phyloP scores from a whole-genome alignment of 352 stramenopile species.

The Phytophthora sojae region DNA sequence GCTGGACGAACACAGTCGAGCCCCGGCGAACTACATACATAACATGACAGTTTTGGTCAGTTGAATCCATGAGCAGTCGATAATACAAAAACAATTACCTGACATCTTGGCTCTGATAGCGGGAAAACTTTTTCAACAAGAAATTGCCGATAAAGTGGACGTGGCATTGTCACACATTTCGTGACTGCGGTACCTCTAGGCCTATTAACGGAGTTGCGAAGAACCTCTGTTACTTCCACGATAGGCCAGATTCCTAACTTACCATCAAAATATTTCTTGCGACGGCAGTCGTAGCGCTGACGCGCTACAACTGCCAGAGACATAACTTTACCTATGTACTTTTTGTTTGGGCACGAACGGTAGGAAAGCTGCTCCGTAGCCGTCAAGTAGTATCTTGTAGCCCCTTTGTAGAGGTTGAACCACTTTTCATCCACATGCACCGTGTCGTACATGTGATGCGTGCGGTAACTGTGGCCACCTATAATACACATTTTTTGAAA shows the following conservation, averaged over 20 bases:
- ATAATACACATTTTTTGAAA: too few species aligned
- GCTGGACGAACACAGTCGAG: background rate
- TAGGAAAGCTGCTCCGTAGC: background rate
- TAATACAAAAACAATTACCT: background rate
- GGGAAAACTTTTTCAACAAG: background rate
- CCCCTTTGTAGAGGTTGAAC: background rate
- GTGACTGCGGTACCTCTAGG: background rate
- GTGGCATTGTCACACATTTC: background rate
- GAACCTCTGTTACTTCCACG: too few species aligned
- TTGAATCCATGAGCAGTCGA: too few species aligned
- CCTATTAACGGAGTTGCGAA: too few species aligned
- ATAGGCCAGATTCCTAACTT: too few species aligned
- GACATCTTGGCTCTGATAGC: background rate
- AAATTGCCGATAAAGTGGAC: background rate
- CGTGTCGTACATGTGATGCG: background rate
- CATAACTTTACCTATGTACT: too few species aligned
- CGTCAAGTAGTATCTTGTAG: background rate
- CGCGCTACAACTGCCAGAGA: too few species aligned
- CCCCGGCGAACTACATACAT: background rate
- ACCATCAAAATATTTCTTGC: too few species aligned
- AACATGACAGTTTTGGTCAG: background rate
- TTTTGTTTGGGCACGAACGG: too few species aligned
- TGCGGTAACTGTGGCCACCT: too few species aligned
- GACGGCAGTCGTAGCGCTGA: too few species aligned
- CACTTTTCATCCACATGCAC: background rate